These are phyloP conservation scores for Aspergillus sp. DNA, from an alignment of 2,329 filamentous ascomycete genomes.

Conservation along the genomic window DNA sequence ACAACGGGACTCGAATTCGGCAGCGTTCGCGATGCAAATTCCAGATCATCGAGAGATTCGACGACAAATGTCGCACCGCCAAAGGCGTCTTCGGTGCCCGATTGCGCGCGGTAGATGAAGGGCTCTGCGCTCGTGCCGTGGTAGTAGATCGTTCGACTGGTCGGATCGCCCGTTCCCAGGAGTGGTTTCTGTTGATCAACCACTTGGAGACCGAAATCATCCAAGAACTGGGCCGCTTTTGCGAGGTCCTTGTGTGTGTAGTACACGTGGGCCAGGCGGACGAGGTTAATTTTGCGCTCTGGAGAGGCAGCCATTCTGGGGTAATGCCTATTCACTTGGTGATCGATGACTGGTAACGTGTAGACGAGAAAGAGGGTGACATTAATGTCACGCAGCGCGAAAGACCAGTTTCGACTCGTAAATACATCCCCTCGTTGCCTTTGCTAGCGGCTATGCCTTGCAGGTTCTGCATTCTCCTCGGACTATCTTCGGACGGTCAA, in stretches of 20 bases:
- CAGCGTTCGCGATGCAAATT: slow-evolving; percentile 3
- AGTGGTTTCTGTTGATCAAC: slow-evolving; percentile 2
- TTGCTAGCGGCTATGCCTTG: no score
- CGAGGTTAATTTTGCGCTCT: slow-evolving; percentile 4
- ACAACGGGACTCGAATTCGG: slow-evolving; percentile 1
- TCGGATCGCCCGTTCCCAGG: no score
- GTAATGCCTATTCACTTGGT: no score
- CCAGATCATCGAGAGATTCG: slow-evolving; percentile 7
- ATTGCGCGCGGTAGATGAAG: slow-evolving; percentile 10
- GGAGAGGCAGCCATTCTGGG: no score
- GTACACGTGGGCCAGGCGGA: slow-evolving; percentile 12
- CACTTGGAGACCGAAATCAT: slow-evolving; percentile 11
- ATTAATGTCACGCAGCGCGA: no score
- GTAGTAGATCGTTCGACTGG: slow-evolving; percentile 7
- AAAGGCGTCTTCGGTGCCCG: slow-evolving; percentile 4
- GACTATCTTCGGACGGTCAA: no score
- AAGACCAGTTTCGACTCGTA: no score
- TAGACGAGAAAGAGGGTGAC: no score
- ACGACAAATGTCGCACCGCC: slow-evolving; percentile 10
- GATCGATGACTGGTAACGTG: no score
- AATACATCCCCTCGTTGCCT: no score
- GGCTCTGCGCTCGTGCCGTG: slow-evolving; percentile 11
- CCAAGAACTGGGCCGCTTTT: slow-evolving; percentile 9
- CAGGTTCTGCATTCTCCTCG: no score
- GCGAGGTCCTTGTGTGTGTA: slow-evolving; percentile 15